phyloP scores from a whole-genome alignment of 2,329 filamentous ascomycete genomes.

The Daldinia sp. region DNA sequence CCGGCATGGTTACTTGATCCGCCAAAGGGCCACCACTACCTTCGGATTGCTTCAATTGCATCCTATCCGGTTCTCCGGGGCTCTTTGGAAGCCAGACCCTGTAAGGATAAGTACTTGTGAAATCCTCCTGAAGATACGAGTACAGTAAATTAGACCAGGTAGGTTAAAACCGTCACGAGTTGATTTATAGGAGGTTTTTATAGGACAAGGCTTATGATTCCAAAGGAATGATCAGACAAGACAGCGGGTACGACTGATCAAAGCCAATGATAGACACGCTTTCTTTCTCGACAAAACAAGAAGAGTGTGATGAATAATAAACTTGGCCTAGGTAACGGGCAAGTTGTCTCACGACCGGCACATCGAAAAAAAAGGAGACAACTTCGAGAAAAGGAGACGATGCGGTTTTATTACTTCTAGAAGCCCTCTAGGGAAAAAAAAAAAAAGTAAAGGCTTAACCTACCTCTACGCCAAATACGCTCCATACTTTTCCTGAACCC shows the following conservation, averaged over 20 bases:
- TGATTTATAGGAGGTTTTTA: not conserved
- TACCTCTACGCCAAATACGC: constrained; percentile 41
- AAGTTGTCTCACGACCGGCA: constrained; percentile 19
- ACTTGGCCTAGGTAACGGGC: constrained; percentile 8
- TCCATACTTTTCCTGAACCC: constrained; percentile 37
- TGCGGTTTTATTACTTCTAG: constrained; percentile 15
- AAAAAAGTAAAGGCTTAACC: constrained; percentile 22
- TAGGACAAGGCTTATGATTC: constrained; percentile 2
- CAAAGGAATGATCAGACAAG: constrained; percentile 22
- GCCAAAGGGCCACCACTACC: constrained; percentile 45
- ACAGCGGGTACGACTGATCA: constrained; percentile 6
- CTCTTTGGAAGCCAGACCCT: constrained; percentile 22
- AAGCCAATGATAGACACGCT: constrained; percentile 1
- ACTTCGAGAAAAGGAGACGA: constrained; percentile 11
- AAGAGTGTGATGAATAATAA: constrained; percentile 8
- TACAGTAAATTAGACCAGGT: constrained; percentile 31
- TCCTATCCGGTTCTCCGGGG: constrained; percentile 31
- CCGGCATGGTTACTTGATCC: constrained; percentile 45
- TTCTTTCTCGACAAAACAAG: constrained; percentile 3
- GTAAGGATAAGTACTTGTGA: constrained; percentile 23
- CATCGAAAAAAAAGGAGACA: constrained; percentile 5
- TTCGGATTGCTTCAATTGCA: constrained; percentile 51
- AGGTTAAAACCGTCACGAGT: constrained; percentile 13
- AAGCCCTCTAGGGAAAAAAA: constrained; percentile 9
- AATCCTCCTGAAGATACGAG: constrained; percentile 25